Percentiles rank a stretch among this genome's conserved stretches.
Evolutionary conservation across 306 rosid species (phyloP).

Genomic region (Fagus crenata): DNA sequence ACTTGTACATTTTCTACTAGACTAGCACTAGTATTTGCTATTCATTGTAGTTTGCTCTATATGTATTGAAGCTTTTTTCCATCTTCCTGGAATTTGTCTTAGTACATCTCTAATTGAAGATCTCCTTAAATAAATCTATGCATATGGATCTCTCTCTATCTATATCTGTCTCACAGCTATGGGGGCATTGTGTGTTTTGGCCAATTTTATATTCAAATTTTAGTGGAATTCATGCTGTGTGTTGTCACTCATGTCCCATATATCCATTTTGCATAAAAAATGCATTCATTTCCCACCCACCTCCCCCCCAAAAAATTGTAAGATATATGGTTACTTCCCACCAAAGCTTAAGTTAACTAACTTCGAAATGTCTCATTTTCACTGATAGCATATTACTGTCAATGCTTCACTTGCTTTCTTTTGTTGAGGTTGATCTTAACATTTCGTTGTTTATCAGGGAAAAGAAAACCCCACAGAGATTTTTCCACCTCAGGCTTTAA

Average conservation of each 20-base stretch:
- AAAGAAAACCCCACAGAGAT: constrained; percentile 56
- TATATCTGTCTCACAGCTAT: not conserved
- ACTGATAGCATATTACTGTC: constrained; percentile 1
- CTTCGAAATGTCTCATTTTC: not conserved
- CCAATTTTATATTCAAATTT: not conserved
- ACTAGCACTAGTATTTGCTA: not conserved
- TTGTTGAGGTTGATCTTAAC: not conserved
- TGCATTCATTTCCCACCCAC: not conserved
- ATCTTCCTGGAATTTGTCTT: not conserved
- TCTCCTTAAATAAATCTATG: not conserved
- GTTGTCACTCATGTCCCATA: not conserved
- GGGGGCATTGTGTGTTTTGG: not conserved
- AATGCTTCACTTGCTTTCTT: not conserved
- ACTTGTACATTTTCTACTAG: not conserved
- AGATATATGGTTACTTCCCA: not conserved
- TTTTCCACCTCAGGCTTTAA: constrained; percentile 46
- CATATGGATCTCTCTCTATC: not conserved
- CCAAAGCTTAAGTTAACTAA: not conserved
- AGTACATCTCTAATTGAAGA: not conserved
- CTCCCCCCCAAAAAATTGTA: not conserved
- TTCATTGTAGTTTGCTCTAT: not conserved
- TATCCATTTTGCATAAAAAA: not conserved
- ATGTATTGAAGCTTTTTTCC: not conserved
- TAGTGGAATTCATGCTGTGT: not conserved
- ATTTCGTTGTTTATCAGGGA: constrained; percentile 51